Evolutionary conservation across 257 asterid species (phyloP).

Genomic region (Penstemon eatonii): DNA sequence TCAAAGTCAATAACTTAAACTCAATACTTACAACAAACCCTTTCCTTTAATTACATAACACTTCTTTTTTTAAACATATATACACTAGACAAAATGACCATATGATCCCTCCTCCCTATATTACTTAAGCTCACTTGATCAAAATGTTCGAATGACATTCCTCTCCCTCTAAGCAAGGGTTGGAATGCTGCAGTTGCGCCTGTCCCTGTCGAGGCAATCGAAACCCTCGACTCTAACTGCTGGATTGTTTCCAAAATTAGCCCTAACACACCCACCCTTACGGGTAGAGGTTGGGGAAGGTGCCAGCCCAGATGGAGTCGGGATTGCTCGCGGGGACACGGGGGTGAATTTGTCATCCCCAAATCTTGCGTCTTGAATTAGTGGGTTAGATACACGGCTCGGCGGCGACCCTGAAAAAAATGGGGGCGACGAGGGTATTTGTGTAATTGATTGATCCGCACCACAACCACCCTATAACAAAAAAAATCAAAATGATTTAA

Average conservation of each 20-base stretch:
- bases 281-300: conserved; percentile 61
- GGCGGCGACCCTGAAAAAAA: conserved; percentile 99
- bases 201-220: conserved; percentile 89
- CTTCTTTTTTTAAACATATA: conserved; percentile 42
- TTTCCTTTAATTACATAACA: conserved; percentile 47
- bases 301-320: conserved; percentile 52
- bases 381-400: conserved; percentile 97
- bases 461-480: conserved; percentile 49
- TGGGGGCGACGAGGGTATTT: conserved; percentile 96
- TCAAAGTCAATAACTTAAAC: conserved; percentile 39
- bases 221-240: conserved; percentile 95
- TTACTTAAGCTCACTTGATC: conserved; percentile 40
- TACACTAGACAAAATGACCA: conserved; percentile 55
- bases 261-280: conserved; percentile 80
- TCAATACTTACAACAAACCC: conserved; percentile 43
- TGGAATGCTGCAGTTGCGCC: conserved; percentile 96
- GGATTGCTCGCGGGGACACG: conserved; percentile 63
- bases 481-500: neutral
- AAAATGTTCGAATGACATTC: conserved; percentile 37
- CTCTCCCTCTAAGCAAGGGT: conserved; percentile 62
- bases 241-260: conserved; percentile 89
- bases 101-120: conserved; percentile 27
- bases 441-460: conserved; percentile 55
- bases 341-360: conserved; percentile 66
- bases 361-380: conserved; percentile 85